Conservation (phyloP, 345 rosid genomes). For the Camelina laxa region DNA sequence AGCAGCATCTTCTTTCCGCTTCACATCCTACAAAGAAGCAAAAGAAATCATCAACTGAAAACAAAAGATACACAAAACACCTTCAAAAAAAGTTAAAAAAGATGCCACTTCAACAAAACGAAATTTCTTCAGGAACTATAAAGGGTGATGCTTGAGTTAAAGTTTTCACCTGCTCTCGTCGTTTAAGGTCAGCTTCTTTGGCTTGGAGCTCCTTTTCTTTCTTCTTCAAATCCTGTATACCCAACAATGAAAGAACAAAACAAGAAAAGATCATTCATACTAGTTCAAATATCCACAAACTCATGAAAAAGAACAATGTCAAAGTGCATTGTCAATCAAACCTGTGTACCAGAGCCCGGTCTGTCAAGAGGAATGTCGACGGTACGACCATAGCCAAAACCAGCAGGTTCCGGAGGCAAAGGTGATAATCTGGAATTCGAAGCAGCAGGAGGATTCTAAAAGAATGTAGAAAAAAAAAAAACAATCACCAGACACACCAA, state of each 20-base stretch:
- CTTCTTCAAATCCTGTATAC: constrained; percentile 69
- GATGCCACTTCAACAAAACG: not conserved
- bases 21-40: constrained; percentile 66
- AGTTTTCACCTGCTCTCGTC: constrained; percentile 74
- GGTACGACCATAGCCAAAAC: constrained; percentile 70
- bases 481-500: not conserved
- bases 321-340: constrained; percentile 11
- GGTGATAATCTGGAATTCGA: constrained; percentile 85
- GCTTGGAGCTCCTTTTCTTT: constrained; percentile 97
- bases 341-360: constrained; percentile 49
- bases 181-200: constrained; percentile 85
- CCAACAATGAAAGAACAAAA: constrained; percentile 3
- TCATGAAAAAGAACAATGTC: constrained; percentile 14
- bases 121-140: constrained; percentile 1
- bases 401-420: constrained; percentile 93
- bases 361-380: constrained; percentile 91
- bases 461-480: not conserved
- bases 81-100: not conserved
- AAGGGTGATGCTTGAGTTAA: not conserved
- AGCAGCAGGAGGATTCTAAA: constrained; percentile 74
- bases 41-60: not conserved
- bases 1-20: constrained; percentile 90
- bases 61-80: not conserved
- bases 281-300: not conserved
- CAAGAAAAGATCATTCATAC: not conserved